These are phyloP conservation scores for Aspergillus aculeatinus DNA, from an alignment of 2,329 filamentous ascomycete species.

Conservation along the genomic window DNA sequence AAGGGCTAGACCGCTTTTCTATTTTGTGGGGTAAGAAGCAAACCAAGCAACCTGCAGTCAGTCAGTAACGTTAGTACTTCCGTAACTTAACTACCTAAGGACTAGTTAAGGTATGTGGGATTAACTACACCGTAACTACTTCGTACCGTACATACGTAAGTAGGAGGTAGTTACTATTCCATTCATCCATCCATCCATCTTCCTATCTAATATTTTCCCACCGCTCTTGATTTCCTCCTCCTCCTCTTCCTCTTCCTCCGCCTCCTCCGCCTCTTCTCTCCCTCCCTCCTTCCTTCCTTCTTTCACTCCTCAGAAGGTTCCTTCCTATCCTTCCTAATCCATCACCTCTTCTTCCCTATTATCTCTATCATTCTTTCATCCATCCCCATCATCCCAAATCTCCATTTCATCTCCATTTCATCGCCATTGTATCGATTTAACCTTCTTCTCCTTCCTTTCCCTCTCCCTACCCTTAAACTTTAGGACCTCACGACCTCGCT, in stretches of 20 bases:
- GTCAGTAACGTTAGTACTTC: neutral
- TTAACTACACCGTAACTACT: neutral
- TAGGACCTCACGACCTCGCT: too few relatives aligned
- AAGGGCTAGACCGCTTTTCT: slow-evolving; percentile 17
- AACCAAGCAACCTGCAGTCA: neutral
- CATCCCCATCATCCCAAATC: too few relatives aligned
- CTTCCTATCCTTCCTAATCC: neutral
- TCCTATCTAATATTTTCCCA: slow-evolving; percentile 2
- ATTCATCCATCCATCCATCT: slow-evolving; percentile 2
- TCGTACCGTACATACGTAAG: neutral
- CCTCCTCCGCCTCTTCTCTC: neutral
- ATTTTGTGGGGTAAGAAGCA: slow-evolving; percentile 20
- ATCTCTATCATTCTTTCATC: neutral
- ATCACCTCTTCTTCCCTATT: slow-evolving; percentile 1
- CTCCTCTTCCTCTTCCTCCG: neutral
- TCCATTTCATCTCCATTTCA: neutral
- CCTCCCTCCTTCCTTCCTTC: neutral
- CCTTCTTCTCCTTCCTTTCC: too few relatives aligned
- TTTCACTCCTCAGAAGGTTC: neutral
- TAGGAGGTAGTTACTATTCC: neutral
- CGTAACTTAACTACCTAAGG: neutral
- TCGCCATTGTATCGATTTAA: neutral
- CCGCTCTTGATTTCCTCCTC: slow-evolving; percentile 5
- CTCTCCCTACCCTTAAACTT: too few relatives aligned
- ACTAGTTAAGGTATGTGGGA: too few relatives aligned